Evolutionary conservation across 371 early-diverging fungal genomes (phyloP), one percentile per base, ranked within the genome.

Genomic region (Apophysomyces trapeziformis): DNA sequence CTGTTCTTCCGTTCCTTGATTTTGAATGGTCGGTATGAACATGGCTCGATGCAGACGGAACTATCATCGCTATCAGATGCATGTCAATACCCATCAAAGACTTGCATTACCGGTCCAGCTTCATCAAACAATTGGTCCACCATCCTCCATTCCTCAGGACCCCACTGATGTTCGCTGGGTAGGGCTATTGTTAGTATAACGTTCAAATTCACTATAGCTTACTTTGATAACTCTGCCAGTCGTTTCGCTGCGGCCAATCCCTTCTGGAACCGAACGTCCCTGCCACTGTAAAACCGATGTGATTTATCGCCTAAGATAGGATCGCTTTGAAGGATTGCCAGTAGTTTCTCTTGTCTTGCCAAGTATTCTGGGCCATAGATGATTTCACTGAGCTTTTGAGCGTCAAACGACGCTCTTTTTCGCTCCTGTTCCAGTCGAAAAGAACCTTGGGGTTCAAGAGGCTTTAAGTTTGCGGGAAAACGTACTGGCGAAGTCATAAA

Each of bases 11-110:
- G 87, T 87, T 16, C 84, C 89, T 74, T 91, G 91, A 62, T 82
- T 84, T 63, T 82, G 74, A 47, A 93, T 70, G 7, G 89, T 86
- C 4, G 91, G 92, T 68, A 89, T 86, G 68, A 92, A 92, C 92
- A 91, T 90, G 43, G 78, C 73, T 4, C 85, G 78, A 68, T 90
- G 90, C 56, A 84, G 61, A 38, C 80, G 78, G 61, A 84, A 79
- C 81, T 81, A 63, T 26, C 16, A 45, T 32, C 43, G 21, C 16
- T n/a, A 60, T 57, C 54, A 71, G 18, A 69, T n/a, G 32, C 43
- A n/a, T 18, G 26, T 5, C 43, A 13, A 39, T 37, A 43, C n/a
- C 36, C 5, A 16, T 8, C 13, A 13, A 41, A 8, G 44, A 37
- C 35, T 58, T 54, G 6, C 61, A 45, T 77, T 82, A 87, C 86